phyloP scores from a whole-genome alignment of 306 rosid genomes.

The Cicer pinnatifidum region DNA sequence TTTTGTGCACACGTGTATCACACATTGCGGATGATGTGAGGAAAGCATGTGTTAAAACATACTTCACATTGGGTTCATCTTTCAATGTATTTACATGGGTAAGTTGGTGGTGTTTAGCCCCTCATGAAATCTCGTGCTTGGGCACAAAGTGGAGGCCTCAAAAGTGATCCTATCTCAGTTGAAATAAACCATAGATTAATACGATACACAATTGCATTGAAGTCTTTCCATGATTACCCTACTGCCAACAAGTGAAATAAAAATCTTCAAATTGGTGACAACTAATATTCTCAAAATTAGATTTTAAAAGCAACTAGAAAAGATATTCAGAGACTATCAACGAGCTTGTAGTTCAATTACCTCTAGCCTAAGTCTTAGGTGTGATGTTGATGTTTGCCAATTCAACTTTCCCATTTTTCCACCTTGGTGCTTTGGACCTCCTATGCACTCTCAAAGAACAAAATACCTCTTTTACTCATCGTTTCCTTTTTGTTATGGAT shows the following conservation, averaged over 20 bases:
- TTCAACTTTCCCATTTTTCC: constrained; percentile 16
- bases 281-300: not conserved
- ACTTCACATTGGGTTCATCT: not conserved
- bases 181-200: not conserved
- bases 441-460: not conserved
- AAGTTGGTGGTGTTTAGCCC: not conserved
- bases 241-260: not conserved
- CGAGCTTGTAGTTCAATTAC: constrained; percentile 17
- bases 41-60: not conserved
- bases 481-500: not conserved
- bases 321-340: constrained; percentile 13
- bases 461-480: not conserved
- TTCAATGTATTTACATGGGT: not conserved
- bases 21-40: not conserved
- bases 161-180: not conserved
- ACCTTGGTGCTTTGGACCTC: constrained; percentile 5
- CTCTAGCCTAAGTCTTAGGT: constrained; percentile 15
- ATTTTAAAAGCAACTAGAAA: constrained; percentile 18
- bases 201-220: not conserved
- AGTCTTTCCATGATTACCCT: not conserved
- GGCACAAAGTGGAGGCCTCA: not conserved
- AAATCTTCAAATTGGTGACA: constrained; percentile 23
- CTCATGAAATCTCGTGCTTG: not conserved
- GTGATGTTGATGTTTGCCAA: constrained; percentile 15
- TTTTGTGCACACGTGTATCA: not conserved